Evolutionary conservation across 331 rosid genomes (phyloP), one percentile per base, ranked within the genome.

Genomic region (Malus hybrid): DNA sequence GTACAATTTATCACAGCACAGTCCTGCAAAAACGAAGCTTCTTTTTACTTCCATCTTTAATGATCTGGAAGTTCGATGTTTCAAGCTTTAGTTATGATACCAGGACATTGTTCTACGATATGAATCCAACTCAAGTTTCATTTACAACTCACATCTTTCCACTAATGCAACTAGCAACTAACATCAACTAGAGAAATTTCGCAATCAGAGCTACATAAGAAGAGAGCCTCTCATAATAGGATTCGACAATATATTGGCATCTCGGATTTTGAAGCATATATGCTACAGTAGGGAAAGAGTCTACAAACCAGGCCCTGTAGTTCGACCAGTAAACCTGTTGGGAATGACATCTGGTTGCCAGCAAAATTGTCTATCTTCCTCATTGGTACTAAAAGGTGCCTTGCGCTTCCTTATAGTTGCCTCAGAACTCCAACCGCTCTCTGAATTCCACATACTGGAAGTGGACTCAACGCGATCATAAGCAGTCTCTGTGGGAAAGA

Each of bases 351-450:
- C 91, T 71, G 84, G 82, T 63, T 82, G 86, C 87, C 87, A 84
- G 83, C 88, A 89, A 93, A 91, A 93, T 80, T 83, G 86, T 82
- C 91, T 91, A 78, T 83, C 93, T 80, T 77, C 96, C 82, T 84
- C 86, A 42, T 72, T 82, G 82, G 76, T 83, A 80, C 82, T 71
- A 82, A 86, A 82, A 16, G 95, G 88, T 53, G 79, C 88, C 82
- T 91, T 91, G 64, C 90, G 91, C 85, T 91, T 89, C 83, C 84
- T 84, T 26, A 81, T 34, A 63, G 84, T 67, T 55, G 87, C 84
- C 77, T 88, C 90, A 44, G 46, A 69, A 80, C 71, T 86, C 87
- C 70, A 85, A 77, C 86, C 82, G 60, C 82, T 83, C 84, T 83
- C 89, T 30, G 78, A 75, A 83, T 69, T 86, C 84, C 82, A 77